phyloP scores from a whole-genome alignment of 1,139 yeast species.

The Magnusiomyces tetraspermus region DNA sequence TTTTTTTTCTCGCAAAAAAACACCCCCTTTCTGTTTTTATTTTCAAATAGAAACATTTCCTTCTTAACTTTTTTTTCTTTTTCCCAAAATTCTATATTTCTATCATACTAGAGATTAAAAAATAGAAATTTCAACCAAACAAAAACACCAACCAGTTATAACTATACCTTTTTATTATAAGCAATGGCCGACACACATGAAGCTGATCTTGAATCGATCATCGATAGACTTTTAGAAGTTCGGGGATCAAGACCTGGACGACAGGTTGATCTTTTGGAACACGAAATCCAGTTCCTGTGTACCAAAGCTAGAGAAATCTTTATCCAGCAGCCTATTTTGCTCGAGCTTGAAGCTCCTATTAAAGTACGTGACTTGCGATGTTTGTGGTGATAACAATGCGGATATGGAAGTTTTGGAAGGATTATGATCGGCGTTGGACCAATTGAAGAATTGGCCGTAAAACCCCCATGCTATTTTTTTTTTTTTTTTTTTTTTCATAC shows the following conservation, averaged over 20 bases:
- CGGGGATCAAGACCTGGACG: constrained; percentile 98
- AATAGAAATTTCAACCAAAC: too few species aligned
- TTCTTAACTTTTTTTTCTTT: too few species aligned
- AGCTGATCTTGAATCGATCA: constrained; percentile 94
- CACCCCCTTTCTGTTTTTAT: too few species aligned
- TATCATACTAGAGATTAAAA: too few species aligned
- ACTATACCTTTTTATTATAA: background rate
- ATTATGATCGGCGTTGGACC: too few species aligned
- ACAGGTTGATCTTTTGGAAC: constrained; percentile 88
- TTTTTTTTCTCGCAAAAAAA: too few species aligned
- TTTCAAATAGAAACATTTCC: too few species aligned
- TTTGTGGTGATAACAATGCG: background rate
- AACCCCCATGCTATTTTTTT: too few species aligned
- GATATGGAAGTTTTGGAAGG: too few species aligned
- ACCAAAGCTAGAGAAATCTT: constrained; percentile 96
- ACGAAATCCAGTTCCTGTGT: constrained; percentile 89
- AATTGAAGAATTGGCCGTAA: too few species aligned
- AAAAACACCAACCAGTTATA: too few species aligned
- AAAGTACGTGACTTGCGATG: constrained; percentile 44
- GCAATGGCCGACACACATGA: constrained; percentile 58
- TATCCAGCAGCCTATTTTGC: constrained; percentile 90
- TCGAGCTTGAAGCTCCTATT: constrained; percentile 95
- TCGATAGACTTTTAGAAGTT: constrained; percentile 92
- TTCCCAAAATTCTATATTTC: too few species aligned
- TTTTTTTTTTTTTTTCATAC: background rate